A percentile compares a stretch with the other conserved stretches of the same genome.
Conservation (phyloP, 768 basidiomycete species). For the Dacryopinax spathularia region DNA sequence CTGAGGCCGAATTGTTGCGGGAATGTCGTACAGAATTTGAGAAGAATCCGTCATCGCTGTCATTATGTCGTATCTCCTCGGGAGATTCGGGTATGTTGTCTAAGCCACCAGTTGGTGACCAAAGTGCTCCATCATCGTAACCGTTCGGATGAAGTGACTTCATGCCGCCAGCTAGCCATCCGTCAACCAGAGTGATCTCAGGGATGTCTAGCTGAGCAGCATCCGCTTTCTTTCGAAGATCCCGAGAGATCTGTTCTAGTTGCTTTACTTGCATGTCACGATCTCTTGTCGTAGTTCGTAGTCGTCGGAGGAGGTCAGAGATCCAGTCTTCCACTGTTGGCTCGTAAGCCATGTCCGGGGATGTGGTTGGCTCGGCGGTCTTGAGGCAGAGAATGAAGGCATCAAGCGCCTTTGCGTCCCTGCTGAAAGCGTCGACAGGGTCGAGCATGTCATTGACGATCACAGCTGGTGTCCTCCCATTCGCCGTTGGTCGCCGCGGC, state of each 20-base stretch:
- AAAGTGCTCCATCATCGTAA: neutral
- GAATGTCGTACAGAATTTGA: neutral
- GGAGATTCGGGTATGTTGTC: neutral
- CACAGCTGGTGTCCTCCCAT: neutral
- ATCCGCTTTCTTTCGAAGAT: neutral
- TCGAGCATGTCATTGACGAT: neutral
- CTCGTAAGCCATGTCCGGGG: neutral
- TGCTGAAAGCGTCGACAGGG: neutral
- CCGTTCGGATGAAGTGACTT: neutral
- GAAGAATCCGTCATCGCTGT: neutral
- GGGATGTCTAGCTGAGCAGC: neutral
- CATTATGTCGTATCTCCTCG: neutral
- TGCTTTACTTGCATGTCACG: slow-evolving; percentile 1
- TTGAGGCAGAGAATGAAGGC: neutral
- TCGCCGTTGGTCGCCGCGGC: neutral
- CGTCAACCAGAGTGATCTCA: neutral
- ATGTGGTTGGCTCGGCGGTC: neutral
- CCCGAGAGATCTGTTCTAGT: neutral
- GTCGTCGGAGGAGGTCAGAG: neutral
- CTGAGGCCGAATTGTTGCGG: neutral
- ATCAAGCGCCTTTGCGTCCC: neutral
- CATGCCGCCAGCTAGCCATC: neutral
- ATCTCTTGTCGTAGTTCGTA: neutral
- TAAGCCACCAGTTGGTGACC: neutral
- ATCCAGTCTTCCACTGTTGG: neutral